Evolutionary conservation across 164 flowering plant species (phyloP), one percentile per base, ranked within the genome.

Genomic region (Vitis riparia): DNA sequence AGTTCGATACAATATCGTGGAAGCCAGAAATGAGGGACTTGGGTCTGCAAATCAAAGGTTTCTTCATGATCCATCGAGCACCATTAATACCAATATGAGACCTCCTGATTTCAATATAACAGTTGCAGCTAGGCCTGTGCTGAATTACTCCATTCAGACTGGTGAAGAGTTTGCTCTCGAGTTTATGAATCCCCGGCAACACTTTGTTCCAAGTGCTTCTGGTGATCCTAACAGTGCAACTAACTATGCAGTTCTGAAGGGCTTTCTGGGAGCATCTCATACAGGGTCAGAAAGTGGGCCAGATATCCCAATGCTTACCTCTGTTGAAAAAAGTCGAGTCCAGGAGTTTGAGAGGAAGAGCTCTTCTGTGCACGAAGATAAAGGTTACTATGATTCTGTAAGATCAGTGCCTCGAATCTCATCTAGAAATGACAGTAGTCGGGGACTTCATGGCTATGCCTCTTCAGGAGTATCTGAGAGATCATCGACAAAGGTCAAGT

Each of bases 141-240:
- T 71, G 51, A 84, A 92, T 74, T 94, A 72, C 72, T 92, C 98
- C 29, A 89, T 92, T 72, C 98, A 88, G 82, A 94, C 98, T 32
- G 98, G 98, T 9, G 98, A 94, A 85, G 98, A 92, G 78, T 94
- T 94, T 78, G 79, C 93, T 68, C 85, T 91, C 56, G 97, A 94
- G 74, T 94, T 94, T 75, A 88, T 94, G 67, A 84, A 80, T 71
- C 81, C 88, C 0, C 77, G 79, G 68, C 82, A 79, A 65, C 85
- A 77, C 2, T 68, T 72, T n/a, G 32, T 78, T 56, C 86, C 84
- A 60, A 73, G 70, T 73, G 63, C 80, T 52, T 71, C 78, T 62
- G 76, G 73, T 63, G 89, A 85, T 74, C 75, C 82, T 30, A 68
- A 55, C 69, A 57, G 50, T 73, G 65, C 79, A 15, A 52, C 93